Percentiles rank a stretch among this genome's conserved stretches.
These are phyloP conservation scores for Vitis riparia DNA, from an alignment of 164 flowering plant genomes.

Conservation along the genomic window DNA sequence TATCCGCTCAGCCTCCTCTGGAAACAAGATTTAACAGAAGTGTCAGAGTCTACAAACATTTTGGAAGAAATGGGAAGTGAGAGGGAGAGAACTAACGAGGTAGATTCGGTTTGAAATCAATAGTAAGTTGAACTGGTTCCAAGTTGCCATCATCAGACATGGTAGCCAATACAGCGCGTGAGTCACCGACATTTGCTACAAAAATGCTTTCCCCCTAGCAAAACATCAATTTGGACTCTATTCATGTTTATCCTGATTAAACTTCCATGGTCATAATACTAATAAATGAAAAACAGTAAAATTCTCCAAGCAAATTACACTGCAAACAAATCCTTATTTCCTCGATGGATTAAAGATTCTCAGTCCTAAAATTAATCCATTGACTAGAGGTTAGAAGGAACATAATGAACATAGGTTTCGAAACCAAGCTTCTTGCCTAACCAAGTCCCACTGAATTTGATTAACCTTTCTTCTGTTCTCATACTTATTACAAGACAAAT, in stretches of 20 bases:
- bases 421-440: too few relatives aligned
- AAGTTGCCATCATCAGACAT: conserved; percentile 76
- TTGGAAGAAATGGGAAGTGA: conserved; percentile 4
- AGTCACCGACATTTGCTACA: conserved; percentile 87
- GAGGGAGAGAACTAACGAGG: conserved; percentile 58
- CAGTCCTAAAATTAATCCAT: too few relatives aligned
- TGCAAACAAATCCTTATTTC: too few relatives aligned
- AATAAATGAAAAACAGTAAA: too few relatives aligned
- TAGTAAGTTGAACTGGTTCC: conserved; percentile 70
- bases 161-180: conserved; percentile 86
- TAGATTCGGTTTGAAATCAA: conserved; percentile 81
- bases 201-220: conserved; percentile 62
- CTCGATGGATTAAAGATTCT: too few relatives aligned
- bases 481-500: too few relatives aligned
- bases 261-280: neutral
- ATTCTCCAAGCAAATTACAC: too few relatives aligned
- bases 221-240: conserved; percentile 5
- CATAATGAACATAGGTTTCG: too few relatives aligned
- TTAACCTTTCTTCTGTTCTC: too few relatives aligned
- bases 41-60: neutral
- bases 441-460: too few relatives aligned
- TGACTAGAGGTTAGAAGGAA: too few relatives aligned
- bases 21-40: conserved; percentile 9
- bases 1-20: conserved; percentile 88
- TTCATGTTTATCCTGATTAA: neutral